These are phyloP conservation scores for Colletotrichum sp. DNA, from an alignment of 2,329 filamentous ascomycete genomes.

Conservation along the genomic window DNA sequence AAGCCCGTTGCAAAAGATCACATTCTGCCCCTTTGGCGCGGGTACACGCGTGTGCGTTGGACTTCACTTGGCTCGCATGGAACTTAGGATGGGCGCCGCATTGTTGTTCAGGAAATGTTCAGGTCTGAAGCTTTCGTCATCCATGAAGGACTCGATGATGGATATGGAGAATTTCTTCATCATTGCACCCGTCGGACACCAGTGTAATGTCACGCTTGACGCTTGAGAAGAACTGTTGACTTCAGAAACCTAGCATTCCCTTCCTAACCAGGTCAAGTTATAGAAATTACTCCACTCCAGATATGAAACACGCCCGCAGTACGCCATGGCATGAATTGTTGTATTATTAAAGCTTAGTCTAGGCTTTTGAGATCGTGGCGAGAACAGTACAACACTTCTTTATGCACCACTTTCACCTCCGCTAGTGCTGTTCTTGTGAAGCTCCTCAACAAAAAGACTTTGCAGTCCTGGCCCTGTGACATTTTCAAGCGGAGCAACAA, in stretches of 20 bases:
- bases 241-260: neutral
- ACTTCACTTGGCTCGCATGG: conserved; percentile 59
- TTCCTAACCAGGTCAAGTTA: neutral
- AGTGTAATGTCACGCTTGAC: neutral
- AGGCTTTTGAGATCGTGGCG: neutral
- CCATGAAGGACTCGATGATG: conserved; percentile 41
- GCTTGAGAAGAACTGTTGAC: neutral
- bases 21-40: conserved; percentile 57
- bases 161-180: conserved; percentile 34
- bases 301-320: too few species aligned
- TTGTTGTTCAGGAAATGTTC: conserved; percentile 55
- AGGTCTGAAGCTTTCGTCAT: conserved; percentile 31
- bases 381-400: neutral
- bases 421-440: neutral
- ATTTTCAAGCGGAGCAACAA: conserved; percentile 52
- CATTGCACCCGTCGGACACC: neutral
- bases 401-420: neutral
- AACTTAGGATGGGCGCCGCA: conserved; percentile 54
- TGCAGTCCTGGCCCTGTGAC: neutral
- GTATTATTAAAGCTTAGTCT: neutral
- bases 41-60: conserved; percentile 56
- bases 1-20: conserved; percentile 44
- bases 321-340: too few species aligned
- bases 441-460: neutral
- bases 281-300: neutral